Evolutionary conservation across 2,329 filamentous ascomycete species (phyloP), one percentile per base, ranked within the genome.

Genomic region (Diplodia mutila): DNA sequence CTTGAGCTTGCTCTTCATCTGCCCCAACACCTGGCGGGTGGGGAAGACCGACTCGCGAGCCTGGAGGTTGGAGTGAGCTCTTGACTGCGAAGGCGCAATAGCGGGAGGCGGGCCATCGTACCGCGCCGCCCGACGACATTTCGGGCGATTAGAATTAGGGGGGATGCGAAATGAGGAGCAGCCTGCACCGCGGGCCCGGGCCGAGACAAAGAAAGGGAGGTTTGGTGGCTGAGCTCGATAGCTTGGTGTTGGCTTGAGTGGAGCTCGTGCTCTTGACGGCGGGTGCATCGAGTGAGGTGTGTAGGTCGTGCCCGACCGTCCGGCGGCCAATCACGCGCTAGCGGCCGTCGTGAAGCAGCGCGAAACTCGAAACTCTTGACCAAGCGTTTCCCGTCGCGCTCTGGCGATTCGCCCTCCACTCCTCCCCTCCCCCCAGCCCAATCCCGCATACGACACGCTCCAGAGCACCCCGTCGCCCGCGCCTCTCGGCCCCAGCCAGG

Each of bases 1-100:
- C 85, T 98, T 98, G 77, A 99, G 89, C 86, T 99, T 99, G 72
- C 90, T 89, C 83, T 98, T 98, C 94, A 99, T 99, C 78, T 96
- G 82, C 72, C 93, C 94, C 82, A 99, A 85, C 80, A 93, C 97
- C 85, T 99, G 95, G 76, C 95, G 92, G 78, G 95, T 99, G 76
- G 95, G 92, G 83, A 99, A 99, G 82, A 99, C 94, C 77, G 94
- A 87, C 83, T 99, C 95, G 80, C 95, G 89, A 80, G 94, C 93
- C 94, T 97, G 80, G 65, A 59, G 61, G 23, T 21, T 68, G 75
- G 73, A 68, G 66, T 71, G 67, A 67, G 65, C 69, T 68, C 29
- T 18, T 61, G 63, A 52, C 67, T 75, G 69, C 70, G 72, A 69
- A 68, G 53, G 69, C 42, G 39, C 25, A 46, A 51, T 51, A 29